phyloP scores from a whole-genome alignment of 768 basidiomycete genomes.

The Lactifluus pinguis region DNA sequence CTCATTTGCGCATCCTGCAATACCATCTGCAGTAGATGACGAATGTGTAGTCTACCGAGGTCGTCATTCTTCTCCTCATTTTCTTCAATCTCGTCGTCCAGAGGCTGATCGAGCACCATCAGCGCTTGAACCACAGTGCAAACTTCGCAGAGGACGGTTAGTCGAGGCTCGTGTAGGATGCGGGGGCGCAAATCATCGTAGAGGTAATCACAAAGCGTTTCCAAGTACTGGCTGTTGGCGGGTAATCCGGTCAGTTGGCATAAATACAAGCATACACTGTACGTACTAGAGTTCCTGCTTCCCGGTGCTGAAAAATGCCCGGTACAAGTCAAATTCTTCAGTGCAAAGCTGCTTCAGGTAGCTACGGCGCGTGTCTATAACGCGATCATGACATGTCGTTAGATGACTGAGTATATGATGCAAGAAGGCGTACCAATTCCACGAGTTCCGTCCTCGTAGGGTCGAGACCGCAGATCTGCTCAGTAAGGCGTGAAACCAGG shows the following conservation, averaged over 20 bases:
- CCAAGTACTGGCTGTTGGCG: constrained; percentile 68
- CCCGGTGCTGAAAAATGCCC: constrained; percentile 34
- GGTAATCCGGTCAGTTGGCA: not conserved
- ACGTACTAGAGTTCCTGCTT: constrained; percentile 65
- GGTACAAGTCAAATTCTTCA: constrained; percentile 71
- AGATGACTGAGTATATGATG: no score
- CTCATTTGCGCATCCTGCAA: constrained; percentile 22
- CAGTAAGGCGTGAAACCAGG: no score
- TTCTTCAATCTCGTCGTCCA: constrained; percentile 24
- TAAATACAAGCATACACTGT: not conserved
- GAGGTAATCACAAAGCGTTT: constrained; percentile 85
- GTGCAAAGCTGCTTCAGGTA: constrained; percentile 88
- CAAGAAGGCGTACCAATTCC: no score
- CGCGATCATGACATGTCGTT: no score
- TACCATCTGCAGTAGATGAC: no score
- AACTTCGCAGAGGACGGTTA: constrained; percentile 49
- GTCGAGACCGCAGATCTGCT: no score
- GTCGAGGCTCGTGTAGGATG: constrained; percentile 85
- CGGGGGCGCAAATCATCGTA: constrained; percentile 37
- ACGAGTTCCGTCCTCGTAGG: no score
- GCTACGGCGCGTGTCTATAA: constrained; percentile 45
- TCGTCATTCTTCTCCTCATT: no score
- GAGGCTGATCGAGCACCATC: constrained; percentile 75
- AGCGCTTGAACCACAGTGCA: no score
- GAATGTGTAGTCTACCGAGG: no score